Conservation (phyloP, 2,329 filamentous ascomycete species). For the Berkeleyomyces basicola region DNA sequence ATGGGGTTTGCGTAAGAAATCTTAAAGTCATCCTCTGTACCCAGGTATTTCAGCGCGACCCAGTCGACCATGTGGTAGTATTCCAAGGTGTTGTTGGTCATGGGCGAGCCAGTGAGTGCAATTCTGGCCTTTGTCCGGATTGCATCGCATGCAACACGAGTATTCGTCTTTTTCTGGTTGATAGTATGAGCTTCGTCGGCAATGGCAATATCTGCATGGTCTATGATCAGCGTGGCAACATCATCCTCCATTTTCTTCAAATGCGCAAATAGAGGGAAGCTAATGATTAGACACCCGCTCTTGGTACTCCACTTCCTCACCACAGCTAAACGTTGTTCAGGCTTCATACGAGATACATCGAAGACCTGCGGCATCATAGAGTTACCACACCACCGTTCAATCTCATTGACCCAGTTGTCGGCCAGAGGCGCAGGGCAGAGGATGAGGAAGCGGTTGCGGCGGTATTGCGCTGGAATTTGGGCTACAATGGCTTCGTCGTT, state of each 20-base stretch:
- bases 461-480: constrained; percentile 54
- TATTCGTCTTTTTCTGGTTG: constrained; percentile 43
- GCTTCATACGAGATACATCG: background rate
- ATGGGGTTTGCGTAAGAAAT: constrained; percentile 59
- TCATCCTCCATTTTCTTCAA: constrained; percentile 20
- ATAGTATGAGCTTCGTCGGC: constrained; percentile 73
- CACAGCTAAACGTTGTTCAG: background rate
- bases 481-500: constrained; percentile 34
- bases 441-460: constrained; percentile 47
- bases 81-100: constrained; percentile 70
- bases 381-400: constrained; percentile 31
- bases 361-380: constrained; percentile 8
- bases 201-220: constrained; percentile 54
- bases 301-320: constrained; percentile 36
- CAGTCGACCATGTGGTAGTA: constrained; percentile 81
- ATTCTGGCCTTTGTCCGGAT: constrained; percentile 58
- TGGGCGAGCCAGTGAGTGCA: constrained; percentile 71
- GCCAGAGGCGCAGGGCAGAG: constrained; percentile 61
- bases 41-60: constrained; percentile 67
- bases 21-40: constrained; percentile 49
- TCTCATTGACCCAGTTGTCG: constrained; percentile 70
- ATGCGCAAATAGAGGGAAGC: constrained; percentile 47
- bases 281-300: constrained; percentile 62
- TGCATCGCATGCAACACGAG: constrained; percentile 35
- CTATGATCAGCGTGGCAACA: constrained; percentile 31